A percentile compares a stretch with the other conserved stretches of the same genome.
Conservation (phyloP, 148 eudicot genomes). For the Bassia scoparia region DNA sequence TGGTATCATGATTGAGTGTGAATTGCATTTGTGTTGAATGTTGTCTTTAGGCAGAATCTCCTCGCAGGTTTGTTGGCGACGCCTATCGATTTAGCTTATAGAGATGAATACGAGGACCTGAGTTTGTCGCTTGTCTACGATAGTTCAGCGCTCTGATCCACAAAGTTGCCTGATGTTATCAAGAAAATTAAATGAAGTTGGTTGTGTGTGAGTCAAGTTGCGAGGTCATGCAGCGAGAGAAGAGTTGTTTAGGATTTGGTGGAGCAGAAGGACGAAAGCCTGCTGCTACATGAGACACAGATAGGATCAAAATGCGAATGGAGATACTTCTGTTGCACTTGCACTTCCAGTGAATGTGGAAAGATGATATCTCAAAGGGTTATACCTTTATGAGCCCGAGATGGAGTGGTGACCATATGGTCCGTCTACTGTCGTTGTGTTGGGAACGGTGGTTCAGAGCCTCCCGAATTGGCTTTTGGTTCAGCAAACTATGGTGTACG, state of each 20-base stretch:
- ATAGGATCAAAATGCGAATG: constrained; percentile 62
- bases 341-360: constrained; percentile 69
- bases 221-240: constrained; percentile 33
- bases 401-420: constrained; percentile 48
- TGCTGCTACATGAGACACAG: constrained; percentile 41
- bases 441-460: constrained; percentile 93
- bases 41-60: too few species aligned
- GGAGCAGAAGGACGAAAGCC: constrained; percentile 40
- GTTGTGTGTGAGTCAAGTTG: constrained; percentile 33
- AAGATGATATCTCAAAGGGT: constrained; percentile 48
- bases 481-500: constrained; percentile 73
- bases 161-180: constrained; percentile 30
- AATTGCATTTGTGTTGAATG: too few species aligned
- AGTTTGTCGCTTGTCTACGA: too few species aligned
- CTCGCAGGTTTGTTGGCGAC: too few species aligned
- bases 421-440: constrained; percentile 78
- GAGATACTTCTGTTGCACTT: constrained; percentile 83
- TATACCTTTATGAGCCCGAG: constrained; percentile 47
- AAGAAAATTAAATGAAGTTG: constrained; percentile 18
- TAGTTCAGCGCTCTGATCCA: too few species aligned
- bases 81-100: too few species aligned
- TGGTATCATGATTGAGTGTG: too few species aligned
- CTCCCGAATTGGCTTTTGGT: constrained; percentile 85
- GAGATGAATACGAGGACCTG: too few species aligned
- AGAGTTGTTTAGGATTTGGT: constrained; percentile 35